Evolutionary conservation across 1,284 basidiomycete species (phyloP).

Genomic region (Papiliotrema terrestris): DNA sequence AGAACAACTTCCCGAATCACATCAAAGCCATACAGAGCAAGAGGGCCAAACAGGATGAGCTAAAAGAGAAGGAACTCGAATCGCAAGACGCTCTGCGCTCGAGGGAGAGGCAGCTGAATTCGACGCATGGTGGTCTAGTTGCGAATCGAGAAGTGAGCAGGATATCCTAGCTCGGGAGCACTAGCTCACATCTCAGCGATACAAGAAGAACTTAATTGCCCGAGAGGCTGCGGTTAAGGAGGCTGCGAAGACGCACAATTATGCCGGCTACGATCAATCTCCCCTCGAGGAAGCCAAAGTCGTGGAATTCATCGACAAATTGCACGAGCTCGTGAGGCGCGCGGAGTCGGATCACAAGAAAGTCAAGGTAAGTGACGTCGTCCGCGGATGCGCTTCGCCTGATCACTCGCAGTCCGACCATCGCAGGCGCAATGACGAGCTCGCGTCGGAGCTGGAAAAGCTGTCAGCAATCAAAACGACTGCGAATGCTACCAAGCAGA

Average conservation of each 20-base stretch:
- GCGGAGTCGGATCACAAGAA: slow-evolving; percentile 39
- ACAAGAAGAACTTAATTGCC: slow-evolving; percentile 67
- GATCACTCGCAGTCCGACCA: neutral
- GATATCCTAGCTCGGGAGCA: neutral
- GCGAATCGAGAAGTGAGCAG: slow-evolving; percentile 40
- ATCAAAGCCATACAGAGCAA: slow-evolving; percentile 34
- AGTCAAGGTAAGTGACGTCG: slow-evolving; percentile 19
- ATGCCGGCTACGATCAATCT: slow-evolving; percentile 65
- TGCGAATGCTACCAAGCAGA: slow-evolving; percentile 35
- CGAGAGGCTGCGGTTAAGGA: slow-evolving; percentile 72
- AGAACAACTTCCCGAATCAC: slow-evolving; percentile 65
- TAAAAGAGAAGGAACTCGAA: slow-evolving; percentile 35
- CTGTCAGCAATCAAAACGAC: slow-evolving; percentile 30
- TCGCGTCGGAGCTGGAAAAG: slow-evolving; percentile 25
- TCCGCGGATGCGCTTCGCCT: neutral
- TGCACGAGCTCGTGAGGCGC: slow-evolving; percentile 36
- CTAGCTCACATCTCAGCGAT: slow-evolving; percentile 56
- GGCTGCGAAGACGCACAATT: slow-evolving; percentile 63
- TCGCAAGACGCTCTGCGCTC: slow-evolving; percentile 34
- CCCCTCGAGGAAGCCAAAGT: slow-evolving; percentile 40
- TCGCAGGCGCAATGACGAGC: no score
- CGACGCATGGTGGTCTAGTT: slow-evolving; percentile 36
- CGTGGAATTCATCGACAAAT: slow-evolving; percentile 35
- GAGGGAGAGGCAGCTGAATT: slow-evolving; percentile 32
- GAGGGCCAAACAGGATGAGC: slow-evolving; percentile 31